These are phyloP conservation scores for Aspergillus pseudotamarii DNA, from an alignment of 2,329 filamentous ascomycete species.

Conservation along the genomic window DNA sequence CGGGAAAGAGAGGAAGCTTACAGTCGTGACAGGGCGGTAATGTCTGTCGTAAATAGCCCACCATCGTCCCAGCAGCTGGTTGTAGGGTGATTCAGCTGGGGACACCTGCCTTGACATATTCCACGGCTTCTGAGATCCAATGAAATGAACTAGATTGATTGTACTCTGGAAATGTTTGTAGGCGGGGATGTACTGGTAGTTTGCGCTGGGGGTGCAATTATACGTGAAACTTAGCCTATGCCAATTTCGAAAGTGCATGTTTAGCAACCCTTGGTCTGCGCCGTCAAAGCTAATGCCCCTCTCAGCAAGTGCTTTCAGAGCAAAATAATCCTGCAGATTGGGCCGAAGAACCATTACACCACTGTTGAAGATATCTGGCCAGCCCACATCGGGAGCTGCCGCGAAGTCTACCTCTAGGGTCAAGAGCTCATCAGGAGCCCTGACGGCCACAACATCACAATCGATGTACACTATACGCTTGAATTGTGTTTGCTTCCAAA, in stretches of 20 bases:
- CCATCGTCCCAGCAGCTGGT: constrained; percentile 84
- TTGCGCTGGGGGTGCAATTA: constrained; percentile 93
- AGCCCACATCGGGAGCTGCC: constrained; percentile 90
- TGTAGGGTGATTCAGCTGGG: constrained; percentile 57
- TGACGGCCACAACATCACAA: constrained; percentile 86
- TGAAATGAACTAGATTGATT: constrained; percentile 93
- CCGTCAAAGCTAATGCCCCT: constrained; percentile 93
- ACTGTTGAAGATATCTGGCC: constrained; percentile 98
- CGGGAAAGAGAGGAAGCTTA: constrained; percentile 11
- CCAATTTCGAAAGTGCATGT: constrained; percentile 88
- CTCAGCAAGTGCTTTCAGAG: constrained; percentile 79
- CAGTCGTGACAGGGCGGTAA: constrained; percentile 56
- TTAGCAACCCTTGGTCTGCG: constrained; percentile 91
- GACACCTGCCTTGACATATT: constrained; percentile 53
- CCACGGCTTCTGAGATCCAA: constrained; percentile 91
- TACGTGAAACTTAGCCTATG: constrained; percentile 92
- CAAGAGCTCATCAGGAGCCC: constrained; percentile 92
- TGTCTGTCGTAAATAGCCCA: constrained; percentile 94
- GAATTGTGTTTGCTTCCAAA: constrained; percentile 91
- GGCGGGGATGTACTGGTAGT: constrained; percentile 96
- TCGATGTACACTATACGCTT: constrained; percentile 93
- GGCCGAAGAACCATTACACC: constrained; percentile 91
- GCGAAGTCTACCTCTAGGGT: constrained; percentile 63
- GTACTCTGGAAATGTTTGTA: constrained; percentile 89
- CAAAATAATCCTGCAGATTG: constrained; percentile 84